Evolutionary conservation across 2,329 filamentous ascomycete genomes (phyloP), one percentile per base, ranked within the genome.

Genomic region (Colletotrichum sp.): DNA sequence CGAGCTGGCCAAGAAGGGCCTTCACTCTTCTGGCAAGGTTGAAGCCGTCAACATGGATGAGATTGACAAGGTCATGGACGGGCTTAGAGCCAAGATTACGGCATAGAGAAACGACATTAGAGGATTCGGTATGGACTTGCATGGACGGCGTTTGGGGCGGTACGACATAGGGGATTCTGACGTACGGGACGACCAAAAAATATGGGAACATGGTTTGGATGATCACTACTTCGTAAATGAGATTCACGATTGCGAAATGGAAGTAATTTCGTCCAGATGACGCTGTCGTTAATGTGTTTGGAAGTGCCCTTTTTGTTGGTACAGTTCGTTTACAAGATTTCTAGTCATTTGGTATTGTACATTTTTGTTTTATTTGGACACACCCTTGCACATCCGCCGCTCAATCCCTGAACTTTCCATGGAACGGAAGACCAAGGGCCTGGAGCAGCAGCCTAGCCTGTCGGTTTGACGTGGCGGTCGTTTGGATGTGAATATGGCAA

Each of bases 21-120:
- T 91, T 2, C 83, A 84, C 8, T 86, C 88, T 34, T 86, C 88
- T 34, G 86, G 83, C 21, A 92, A 91, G 78, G 85, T 96, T n/a
- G 94, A 98, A 80, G 95, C 96, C 0, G 87, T 85, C 24, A 92
- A 98, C 82, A 98, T 98, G 97, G 94, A 95, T 67, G 92, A 91
- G 9, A 92, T 98, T 54, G 95, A 98, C 83, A 86, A 83, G 34
- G 85, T 98, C 63, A 95, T 98, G 81, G 87, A 90, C 66, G 90
- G 86, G 38, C 84, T 98, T 74, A 87, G 86, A 79, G 86, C 84
- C 33, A 81, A 83, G 77, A 81, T 80, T 69, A 79, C 81, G 29
- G 73, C 66, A 70, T 73, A 59, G 65, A 33, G 11, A 61, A 63
- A 33, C 65, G 34, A 13, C 4, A 55, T 62, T 72, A 58, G 51